Percentiles rank a stretch among this genome's conserved stretches.
phyloP scores from a whole-genome alignment of 1,284 basidiomycete genomes.

The Cutaneotrichosporon spelunceum region DNA sequence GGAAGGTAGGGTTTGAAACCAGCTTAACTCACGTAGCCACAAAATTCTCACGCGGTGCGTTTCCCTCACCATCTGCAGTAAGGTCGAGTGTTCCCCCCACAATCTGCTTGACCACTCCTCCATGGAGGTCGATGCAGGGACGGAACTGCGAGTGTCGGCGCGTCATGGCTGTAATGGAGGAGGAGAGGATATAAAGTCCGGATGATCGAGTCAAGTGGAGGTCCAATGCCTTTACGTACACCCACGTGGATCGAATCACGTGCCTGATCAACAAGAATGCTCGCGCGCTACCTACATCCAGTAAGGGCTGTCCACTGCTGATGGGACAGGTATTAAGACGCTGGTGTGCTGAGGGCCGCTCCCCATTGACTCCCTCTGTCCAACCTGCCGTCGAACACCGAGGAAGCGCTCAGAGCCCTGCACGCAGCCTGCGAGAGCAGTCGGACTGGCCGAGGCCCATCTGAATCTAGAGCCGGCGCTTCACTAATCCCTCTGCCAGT shows the following conservation, averaged over 20 bases:
- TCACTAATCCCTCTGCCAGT: background rate
- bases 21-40: slow-evolving; percentile 68
- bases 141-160: slow-evolving; percentile 61
- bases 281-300: background rate
- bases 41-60: slow-evolving; percentile 83
- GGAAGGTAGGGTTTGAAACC: background rate
- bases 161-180: background rate
- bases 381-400: background rate
- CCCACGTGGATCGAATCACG: background rate
- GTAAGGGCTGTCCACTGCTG: background rate
- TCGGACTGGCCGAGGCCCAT: background rate
- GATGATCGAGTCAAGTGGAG: slow-evolving; percentile 1
- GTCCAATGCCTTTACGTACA: background rate
- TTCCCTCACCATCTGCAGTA: slow-evolving; percentile 45
- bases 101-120: slow-evolving; percentile 95
- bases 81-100: slow-evolving; percentile 81
- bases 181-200: background rate
- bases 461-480: background rate
- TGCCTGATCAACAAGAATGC: background rate
- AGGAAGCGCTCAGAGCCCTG: background rate
- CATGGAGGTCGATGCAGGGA: slow-evolving; percentile 96
- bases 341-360: background rate
- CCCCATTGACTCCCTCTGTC: background rate
- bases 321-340: background rate
- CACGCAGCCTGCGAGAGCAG: background rate